A percentile compares a stretch with the other conserved stretches of the same genome.
These are phyloP conservation scores for Trypanosoma rangeli DNA, from an alignment of 208 protist genomes.

Conservation along the genomic window DNA sequence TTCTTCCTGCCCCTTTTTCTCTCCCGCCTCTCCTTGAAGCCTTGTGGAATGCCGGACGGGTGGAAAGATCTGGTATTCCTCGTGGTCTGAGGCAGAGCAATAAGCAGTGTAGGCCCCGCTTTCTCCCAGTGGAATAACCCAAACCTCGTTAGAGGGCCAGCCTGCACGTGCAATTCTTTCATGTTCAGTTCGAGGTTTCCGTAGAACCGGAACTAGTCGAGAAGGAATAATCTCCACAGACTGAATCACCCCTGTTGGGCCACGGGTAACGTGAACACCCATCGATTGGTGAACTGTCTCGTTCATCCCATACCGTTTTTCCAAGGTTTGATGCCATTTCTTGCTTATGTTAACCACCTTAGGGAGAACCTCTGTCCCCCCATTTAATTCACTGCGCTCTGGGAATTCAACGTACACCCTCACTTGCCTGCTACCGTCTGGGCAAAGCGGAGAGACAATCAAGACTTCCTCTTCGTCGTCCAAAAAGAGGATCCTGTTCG, in stretches of 20 bases:
- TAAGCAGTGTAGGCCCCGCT: slow-evolving; percentile 50
- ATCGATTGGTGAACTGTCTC: slow-evolving; percentile 23
- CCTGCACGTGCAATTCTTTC: slow-evolving; percentile 28
- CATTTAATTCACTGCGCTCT: slow-evolving; percentile 46
- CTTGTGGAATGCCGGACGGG: slow-evolving; percentile 15
- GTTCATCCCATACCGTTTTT: slow-evolving; percentile 35
- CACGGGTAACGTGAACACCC: slow-evolving; percentile 44
- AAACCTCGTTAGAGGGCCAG: slow-evolving; percentile 35
- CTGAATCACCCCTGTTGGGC: slow-evolving; percentile 27
- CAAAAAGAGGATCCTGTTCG: slow-evolving; percentile 34
- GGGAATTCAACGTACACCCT: slow-evolving; percentile 47
- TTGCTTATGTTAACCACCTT: slow-evolving; percentile 22
- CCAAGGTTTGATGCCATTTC: slow-evolving; percentile 37
- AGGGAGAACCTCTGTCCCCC: slow-evolving; percentile 15
- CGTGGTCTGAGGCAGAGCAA: slow-evolving; percentile 36
- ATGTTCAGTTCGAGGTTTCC: slow-evolving; percentile 12
- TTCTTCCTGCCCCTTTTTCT: not conserved
- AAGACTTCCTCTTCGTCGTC: slow-evolving; percentile 35
- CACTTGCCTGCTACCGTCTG: slow-evolving; percentile 23
- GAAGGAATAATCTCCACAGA: slow-evolving; percentile 43
- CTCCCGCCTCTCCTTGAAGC: not conserved
- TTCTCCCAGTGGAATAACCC: slow-evolving; percentile 39
- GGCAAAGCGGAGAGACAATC: slow-evolving; percentile 42
- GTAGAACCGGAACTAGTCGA: slow-evolving; percentile 6
- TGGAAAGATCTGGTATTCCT: slow-evolving; percentile 61